Percentiles rank a stretch among this genome's conserved stretches.
Evolutionary conservation across 2,329 filamentous ascomycete species (phyloP).

Genomic region (Colletotrichum sp.): DNA sequence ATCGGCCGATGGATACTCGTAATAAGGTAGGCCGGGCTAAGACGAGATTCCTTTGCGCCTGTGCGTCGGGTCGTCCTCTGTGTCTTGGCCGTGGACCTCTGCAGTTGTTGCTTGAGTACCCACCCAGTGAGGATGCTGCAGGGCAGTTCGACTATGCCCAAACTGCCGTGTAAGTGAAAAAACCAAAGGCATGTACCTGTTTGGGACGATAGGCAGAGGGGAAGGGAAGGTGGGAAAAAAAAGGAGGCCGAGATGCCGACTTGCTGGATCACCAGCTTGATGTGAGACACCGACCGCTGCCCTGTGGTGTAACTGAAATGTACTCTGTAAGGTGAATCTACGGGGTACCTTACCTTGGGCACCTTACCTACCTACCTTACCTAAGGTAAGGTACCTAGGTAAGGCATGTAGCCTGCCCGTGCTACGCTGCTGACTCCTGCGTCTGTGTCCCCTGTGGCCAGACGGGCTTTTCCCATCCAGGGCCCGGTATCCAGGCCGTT

Average conservation of each 20-base stretch:
- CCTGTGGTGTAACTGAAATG: not conserved
- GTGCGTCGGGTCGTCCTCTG: not conserved
- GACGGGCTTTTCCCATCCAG: not conserved
- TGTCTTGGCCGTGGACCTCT: not conserved
- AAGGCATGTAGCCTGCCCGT: not conserved
- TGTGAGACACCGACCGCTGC: not conserved
- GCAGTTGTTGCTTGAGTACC: not conserved
- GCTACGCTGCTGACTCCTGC: not conserved
- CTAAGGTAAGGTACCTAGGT: too few species aligned
- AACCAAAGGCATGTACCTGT: not conserved
- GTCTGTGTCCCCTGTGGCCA: not conserved
- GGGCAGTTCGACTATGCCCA: not conserved
- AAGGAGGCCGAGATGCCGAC: not conserved
- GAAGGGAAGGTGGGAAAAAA: not conserved
- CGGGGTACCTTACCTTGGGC: too few species aligned
- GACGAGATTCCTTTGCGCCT: not conserved
- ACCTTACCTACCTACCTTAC: too few species aligned
- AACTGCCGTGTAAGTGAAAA: not conserved
- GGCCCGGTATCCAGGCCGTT: not conserved
- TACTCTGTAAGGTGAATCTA: not conserved
- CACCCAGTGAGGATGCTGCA: not conserved
- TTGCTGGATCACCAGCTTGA: not conserved
- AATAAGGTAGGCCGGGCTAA: not conserved
- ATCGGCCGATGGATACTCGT: not conserved
- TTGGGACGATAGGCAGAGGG: not conserved